These are phyloP conservation scores for Cryptococcus hybrid DNA, from an alignment of 1,284 basidiomycete species.

Conservation along the genomic window DNA sequence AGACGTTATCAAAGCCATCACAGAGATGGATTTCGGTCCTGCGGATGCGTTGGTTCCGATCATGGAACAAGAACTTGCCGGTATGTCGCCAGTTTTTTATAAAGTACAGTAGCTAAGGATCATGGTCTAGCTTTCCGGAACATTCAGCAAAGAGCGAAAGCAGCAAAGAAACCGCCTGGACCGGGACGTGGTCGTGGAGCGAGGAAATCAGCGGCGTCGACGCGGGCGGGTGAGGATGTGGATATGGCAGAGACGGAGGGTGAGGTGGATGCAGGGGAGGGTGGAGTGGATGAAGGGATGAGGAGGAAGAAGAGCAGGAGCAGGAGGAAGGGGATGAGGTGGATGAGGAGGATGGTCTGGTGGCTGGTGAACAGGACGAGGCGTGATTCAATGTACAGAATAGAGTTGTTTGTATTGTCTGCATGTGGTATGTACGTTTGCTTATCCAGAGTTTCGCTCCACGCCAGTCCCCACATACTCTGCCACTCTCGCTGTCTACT, in stretches of 20 bases:
- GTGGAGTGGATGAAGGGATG: background rate
- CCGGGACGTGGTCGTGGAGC: constrained; percentile 38
- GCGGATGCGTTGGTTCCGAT: constrained; percentile 64
- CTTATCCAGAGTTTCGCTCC: no score
- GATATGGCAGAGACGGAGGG: constrained; percentile 15
- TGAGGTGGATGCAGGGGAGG: background rate
- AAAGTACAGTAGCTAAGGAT: background rate
- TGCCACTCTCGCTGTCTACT: no score
- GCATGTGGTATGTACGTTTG: background rate
- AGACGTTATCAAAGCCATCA: constrained; percentile 82
- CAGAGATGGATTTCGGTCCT: constrained; percentile 66
- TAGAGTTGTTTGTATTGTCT: background rate
- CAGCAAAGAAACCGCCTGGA: constrained; percentile 29
- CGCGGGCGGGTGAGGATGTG: constrained; percentile 21
- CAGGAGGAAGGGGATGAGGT: constrained; percentile 3
- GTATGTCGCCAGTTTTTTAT: constrained; percentile 51
- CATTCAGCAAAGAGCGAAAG: constrained; percentile 24
- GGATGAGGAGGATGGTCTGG: background rate
- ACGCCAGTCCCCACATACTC: no score
- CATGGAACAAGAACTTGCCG: constrained; percentile 68
- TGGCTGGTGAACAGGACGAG: background rate
- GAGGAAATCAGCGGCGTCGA: constrained; percentile 35
- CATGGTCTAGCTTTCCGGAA: constrained; percentile 32
- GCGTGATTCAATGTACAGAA: background rate
- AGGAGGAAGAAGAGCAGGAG: background rate